Conservation (phyloP, 2,329 filamentous ascomycete species). For the Beauveria scarabaeidicola region DNA sequence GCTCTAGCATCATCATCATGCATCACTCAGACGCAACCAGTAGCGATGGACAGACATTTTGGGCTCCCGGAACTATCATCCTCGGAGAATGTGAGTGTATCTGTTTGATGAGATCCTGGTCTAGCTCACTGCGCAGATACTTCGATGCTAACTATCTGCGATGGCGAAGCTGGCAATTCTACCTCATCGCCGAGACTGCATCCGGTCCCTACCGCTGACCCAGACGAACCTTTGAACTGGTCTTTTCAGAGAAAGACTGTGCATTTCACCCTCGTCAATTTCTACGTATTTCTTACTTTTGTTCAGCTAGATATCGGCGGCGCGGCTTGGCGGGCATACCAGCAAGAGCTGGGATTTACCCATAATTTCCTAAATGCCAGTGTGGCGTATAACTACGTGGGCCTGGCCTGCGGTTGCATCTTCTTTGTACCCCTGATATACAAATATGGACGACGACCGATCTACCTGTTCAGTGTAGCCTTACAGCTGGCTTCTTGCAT, state of each 20-base stretch:
- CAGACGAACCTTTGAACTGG: slow-evolving; percentile 4
- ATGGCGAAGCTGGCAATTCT: not conserved
- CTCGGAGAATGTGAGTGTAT: not conserved
- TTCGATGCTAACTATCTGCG: not conserved
- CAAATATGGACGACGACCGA: slow-evolving; percentile 26
- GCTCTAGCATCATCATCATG: not conserved
- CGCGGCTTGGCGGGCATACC: slow-evolving; percentile 5
- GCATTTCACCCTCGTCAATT: slow-evolving; percentile 43
- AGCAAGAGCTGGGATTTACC: slow-evolving; percentile 20
- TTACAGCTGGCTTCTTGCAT: slow-evolving; percentile 16
- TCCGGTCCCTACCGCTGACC: not conserved
- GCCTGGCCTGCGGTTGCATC: slow-evolving; percentile 25
- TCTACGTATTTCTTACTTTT: slow-evolving; percentile 59
- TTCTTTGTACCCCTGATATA: slow-evolving; percentile 27
- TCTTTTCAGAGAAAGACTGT: slow-evolving; percentile 11
- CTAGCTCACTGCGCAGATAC: not conserved
- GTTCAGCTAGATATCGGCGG: slow-evolving; percentile 42
- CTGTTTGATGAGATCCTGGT: not conserved
- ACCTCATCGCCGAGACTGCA: not conserved
- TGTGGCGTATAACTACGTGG: slow-evolving; percentile 22
- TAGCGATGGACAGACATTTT: not conserved
- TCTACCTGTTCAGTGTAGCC: slow-evolving; percentile 19
- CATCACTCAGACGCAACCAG: not conserved
- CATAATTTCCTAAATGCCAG: slow-evolving; percentile 19
- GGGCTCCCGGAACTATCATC: not conserved